Base-by-base conservation (phyloP, 2,329 filamentous ascomycete species). In the Claviceps citrina region DNA sequence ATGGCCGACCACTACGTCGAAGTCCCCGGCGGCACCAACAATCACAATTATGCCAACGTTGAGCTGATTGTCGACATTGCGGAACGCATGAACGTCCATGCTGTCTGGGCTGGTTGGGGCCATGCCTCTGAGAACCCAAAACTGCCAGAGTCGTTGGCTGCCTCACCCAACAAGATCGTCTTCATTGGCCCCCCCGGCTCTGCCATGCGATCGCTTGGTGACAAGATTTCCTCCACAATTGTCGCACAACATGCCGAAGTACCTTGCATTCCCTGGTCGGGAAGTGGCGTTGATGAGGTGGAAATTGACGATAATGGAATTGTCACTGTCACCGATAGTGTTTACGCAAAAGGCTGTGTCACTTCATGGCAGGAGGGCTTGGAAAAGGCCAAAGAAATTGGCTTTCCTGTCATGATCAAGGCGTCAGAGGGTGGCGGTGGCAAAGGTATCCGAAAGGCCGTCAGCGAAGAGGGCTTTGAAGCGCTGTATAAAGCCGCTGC, bases 1-100 rank as follows among this genome's bases (percentile, higher is more conserved):
- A 96, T 98, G 91, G 91, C 91, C 26, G 91, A 98, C 66, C 85
- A 95, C 72, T 98, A 98, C 62, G 91, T 98, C 53, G 91, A 98
- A 67, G 89, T 98, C 46, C 91, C 91, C 26, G 91, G 91, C 57
- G 91, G 91, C 58, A 98, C 91, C 46, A 98, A 98, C 70, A 98
- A 98, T 74, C 94, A 98, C 79, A 98, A 98, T 66, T 98, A 98
- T 65, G 91, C 91, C 66, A 98, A 98, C 61, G 91, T 98, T 44
- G 91, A 98, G 68, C 73, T 98, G 59, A 98, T 98, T 63, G 91
- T 98, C 50, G 91, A 98, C 68, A 78, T 98, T 59, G 91, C 91
- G 20, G 91, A 98, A 72, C 85, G 91, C 47, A 96, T 95, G 86
- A 78, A 89, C 54, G 91, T 98, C 45, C 91, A 98, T 57, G 91